Evolutionary conservation across 495 filamentous ascomycete genomes (phyloP).

Genomic region (Aspergillus sclerotioniger): DNA sequence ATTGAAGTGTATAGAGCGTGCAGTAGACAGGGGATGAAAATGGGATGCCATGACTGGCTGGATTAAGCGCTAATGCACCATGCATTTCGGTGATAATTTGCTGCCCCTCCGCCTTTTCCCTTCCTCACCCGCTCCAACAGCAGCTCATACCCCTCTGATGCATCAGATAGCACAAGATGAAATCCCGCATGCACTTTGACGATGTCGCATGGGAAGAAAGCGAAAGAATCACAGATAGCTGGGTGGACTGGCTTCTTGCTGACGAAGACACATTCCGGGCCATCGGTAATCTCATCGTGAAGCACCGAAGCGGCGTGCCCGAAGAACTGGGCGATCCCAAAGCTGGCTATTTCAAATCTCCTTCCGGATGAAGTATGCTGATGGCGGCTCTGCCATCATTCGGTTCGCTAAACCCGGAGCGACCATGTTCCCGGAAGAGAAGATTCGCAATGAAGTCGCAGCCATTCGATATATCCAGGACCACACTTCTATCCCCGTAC

Average conservation of each 20-base stretch:
- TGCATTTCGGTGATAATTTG: no score
- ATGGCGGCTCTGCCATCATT: slow-evolving; percentile 19
- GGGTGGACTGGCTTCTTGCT: slow-evolving; percentile 17
- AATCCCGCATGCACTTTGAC: slow-evolving; percentile 22
- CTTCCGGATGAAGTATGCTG: slow-evolving; percentile 23
- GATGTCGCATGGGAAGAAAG: slow-evolving; percentile 31
- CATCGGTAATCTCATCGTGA: slow-evolving; percentile 23
- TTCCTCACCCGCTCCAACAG: no score
- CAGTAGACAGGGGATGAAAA: no score
- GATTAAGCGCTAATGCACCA: no score
- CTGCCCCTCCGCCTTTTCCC: no score
- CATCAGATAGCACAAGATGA: slow-evolving; percentile 1
- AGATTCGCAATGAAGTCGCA: slow-evolving; percentile 38
- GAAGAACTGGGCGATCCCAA: slow-evolving; percentile 19
- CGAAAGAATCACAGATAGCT: slow-evolving; percentile 19
- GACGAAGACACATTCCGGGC: slow-evolving; percentile 19
- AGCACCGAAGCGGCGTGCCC: slow-evolving; percentile 18
- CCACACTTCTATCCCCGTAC: slow-evolving; percentile 35
- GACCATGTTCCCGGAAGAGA: slow-evolving; percentile 33
- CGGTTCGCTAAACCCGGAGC: slow-evolving; percentile 25
- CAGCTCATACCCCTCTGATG: no score
- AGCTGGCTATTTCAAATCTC: slow-evolving; percentile 25
- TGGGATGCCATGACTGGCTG: no score
- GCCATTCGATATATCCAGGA: slow-evolving; percentile 34
- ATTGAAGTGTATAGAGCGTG: no score